Percentiles rank a stretch among this genome's conserved stretches.
Evolutionary conservation across 2,329 filamentous ascomycete species (phyloP).

Genomic region (Verticillium isaacii): DNA sequence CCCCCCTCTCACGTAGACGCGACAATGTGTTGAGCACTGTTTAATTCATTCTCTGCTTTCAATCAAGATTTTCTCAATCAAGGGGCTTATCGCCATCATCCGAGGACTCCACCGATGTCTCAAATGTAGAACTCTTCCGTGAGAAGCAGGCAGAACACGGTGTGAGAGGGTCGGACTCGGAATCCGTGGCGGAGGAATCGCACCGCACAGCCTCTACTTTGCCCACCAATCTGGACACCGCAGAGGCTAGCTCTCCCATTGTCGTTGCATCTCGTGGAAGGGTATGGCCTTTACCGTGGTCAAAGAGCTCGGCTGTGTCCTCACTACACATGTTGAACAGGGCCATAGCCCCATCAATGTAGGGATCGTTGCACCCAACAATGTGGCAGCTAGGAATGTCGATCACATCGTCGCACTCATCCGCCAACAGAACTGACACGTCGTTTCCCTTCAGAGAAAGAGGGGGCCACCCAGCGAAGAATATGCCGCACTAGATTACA

Average conservation of each 20-base stretch:
- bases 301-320: conserved; percentile 34
- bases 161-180: not conserved
- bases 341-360: conserved; percentile 29
- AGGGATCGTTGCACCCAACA: conserved; percentile 32
- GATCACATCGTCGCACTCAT: conserved; percentile 31
- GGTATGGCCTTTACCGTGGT: conserved; percentile 37
- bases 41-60: no score
- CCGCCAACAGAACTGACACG: conserved; percentile 24
- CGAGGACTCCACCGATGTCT: no score
- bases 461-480: conserved; percentile 41
- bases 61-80: no score
- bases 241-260: conserved; percentile 24
- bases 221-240: conserved; percentile 9
- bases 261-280: conserved; percentile 28
- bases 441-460: conserved; percentile 23
- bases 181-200: not conserved
- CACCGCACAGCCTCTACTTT: not conserved
- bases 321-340: conserved; percentile 37
- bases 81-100: no score
- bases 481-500: conserved; percentile 35
- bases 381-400: conserved; percentile 36
- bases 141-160: no score
- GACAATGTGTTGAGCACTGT: no score
- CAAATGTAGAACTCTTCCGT: no score
- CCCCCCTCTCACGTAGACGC: no score